Conservation (phyloP, 2,329 filamentous ascomycete species). For the Cordyceps fumosorosea region DNA sequence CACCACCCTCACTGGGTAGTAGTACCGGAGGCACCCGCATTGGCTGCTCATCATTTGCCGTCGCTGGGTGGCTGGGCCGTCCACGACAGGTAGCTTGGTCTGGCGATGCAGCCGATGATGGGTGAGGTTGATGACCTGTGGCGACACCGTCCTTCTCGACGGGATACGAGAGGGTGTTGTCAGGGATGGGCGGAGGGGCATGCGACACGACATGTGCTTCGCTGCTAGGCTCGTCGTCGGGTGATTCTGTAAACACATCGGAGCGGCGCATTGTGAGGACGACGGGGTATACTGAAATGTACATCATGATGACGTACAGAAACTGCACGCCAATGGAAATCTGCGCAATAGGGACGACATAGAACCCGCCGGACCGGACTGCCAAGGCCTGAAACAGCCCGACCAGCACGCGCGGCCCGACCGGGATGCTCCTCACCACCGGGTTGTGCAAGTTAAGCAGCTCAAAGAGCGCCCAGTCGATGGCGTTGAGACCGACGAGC, state of each 20-base stretch:
- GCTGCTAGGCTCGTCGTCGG: slow-evolving; percentile 40
- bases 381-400: slow-evolving; percentile 58
- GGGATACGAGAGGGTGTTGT: not conserved
- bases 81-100: not conserved
- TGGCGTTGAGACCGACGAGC: slow-evolving; percentile 51
- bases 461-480: slow-evolving; percentile 61
- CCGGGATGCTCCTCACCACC: slow-evolving; percentile 43
- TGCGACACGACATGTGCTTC: not conserved
- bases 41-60: not conserved
- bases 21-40: not conserved
- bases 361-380: slow-evolving; percentile 60
- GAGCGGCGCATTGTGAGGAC: slow-evolving; percentile 60
- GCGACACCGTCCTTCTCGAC: not conserved
- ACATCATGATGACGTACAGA: slow-evolving; percentile 59
- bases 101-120: not conserved
- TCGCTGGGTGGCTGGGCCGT: not conserved
- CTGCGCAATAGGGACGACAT: slow-evolving; percentile 53
- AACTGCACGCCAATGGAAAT: slow-evolving; percentile 53
- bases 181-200: not conserved
- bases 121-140: not conserved
- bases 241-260: slow-evolving; percentile 65
- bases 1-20: too few species aligned
- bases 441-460: slow-evolving; percentile 58
- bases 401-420: slow-evolving; percentile 50
- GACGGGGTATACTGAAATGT: slow-evolving; percentile 57